Base-by-base conservation (phyloP, 257 asterid species). In the Plantago major region DNA sequence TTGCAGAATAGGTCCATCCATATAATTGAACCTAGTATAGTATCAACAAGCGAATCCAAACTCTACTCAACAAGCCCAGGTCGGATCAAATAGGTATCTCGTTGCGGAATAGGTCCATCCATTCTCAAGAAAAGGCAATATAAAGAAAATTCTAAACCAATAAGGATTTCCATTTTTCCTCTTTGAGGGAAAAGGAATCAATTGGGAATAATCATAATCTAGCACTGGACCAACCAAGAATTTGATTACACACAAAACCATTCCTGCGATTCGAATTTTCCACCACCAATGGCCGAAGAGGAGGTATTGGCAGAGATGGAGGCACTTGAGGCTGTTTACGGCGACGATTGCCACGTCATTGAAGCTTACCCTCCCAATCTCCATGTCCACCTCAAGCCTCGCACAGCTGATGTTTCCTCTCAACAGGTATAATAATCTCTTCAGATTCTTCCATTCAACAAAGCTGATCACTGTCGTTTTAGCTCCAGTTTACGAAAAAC, bases 331-430 rank as follows among this genome's bases (percentile, higher is more conserved):
- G 80, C 98, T 43, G 95, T 91, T 19, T 88, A 91, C 67, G 87
- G 85, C 14, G 96, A 81, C 52, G 95, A 84, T 71, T 84, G 92
- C 71, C 63, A 28, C 3, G 71, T 91, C 59, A 66, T 84, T 49
- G 70, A 75, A 9, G 22, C 74, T 44, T 86, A 70, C 67, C 96
- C 95, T 62, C 94, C 92, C 9, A 81, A 79, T 65, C 82, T 91
- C 64, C 92, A 65, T 68, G 77, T 88, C 48, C 95, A 81, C 74
- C 85, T 91, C 51, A 79, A 70, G 65, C 98, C 96, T 48, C 95
- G 96, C 45, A 91, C 98, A 9, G 98, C 96, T 71, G 96, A 82
- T 14, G 79, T 82, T 60, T 83, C 88, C 61, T 85, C 95, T 70
- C 88, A 85, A 67, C 96, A 90, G 94, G 97, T 80, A 56, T 37